These are phyloP conservation scores for Paraglomus brasilianum DNA, from an alignment of 192 early-diverging fungal genomes.

Conservation along the genomic window DNA sequence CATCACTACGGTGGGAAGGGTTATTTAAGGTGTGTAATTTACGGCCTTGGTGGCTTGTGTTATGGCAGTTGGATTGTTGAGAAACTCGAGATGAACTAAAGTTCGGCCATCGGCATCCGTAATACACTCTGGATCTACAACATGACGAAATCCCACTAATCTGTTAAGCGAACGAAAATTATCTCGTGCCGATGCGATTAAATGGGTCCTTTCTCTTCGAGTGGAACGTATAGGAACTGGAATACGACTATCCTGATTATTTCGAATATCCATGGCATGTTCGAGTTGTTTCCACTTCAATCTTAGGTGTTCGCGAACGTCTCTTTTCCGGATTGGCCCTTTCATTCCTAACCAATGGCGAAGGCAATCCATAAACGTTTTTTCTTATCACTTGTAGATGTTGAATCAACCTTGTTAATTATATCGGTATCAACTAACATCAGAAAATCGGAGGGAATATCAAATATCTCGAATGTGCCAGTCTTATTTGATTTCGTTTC, in stretches of 20 bases:
- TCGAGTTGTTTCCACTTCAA: conserved; percentile 3
- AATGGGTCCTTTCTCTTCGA: not conserved
- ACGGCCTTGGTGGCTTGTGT: not conserved
- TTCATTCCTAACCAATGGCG: conserved; percentile 5
- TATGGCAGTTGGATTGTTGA: conserved; percentile 1
- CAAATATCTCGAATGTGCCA: not conserved
- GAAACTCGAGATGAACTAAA: not conserved
- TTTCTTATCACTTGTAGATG: not conserved
- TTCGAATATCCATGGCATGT: not conserved
- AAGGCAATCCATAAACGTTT: conserved; percentile 1
- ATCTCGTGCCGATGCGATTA: not conserved
- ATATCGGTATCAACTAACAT: not conserved
- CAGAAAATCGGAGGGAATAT: conserved; percentile 3
- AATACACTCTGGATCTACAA: not conserved
- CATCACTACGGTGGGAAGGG: not conserved
- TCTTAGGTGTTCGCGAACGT: conserved; percentile 1
- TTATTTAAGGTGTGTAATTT: not conserved
- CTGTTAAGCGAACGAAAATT: not conserved
- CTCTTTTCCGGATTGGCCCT: not conserved
- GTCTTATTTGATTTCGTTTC: not conserved
- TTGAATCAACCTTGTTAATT: not conserved
- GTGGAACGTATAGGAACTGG: not conserved
- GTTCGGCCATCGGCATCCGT: not conserved
- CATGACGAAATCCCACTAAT: not conserved
- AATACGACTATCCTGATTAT: not conserved